Base-by-base conservation (phyloP, 169 alveolate genomes). In the Plasmodium falciparum region DNA sequence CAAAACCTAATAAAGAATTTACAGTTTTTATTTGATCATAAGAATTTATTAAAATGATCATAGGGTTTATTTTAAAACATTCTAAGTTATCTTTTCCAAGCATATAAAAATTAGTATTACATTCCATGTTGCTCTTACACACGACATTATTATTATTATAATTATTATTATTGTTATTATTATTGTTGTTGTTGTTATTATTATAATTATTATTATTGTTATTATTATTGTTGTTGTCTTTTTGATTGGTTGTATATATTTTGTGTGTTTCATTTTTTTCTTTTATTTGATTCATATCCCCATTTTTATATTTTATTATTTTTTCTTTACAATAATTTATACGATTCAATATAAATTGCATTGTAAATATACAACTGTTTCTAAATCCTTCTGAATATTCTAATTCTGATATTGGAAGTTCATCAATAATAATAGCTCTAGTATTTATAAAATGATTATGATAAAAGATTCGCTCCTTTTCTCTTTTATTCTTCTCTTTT, bases 301-400 rank as follows among this genome's bases (percentile, higher is more conserved):
- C 11, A 39, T 39, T 39, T 39, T 39, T 11, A 58, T 62, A 15
- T n/a, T 59, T 72, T 45, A 50, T n/a, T 59, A 71, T 59, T 52
- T 86, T 54, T 33, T 86, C 54, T 33, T 86, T 86, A 15, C 92
- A 86, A 20, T 24, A 52, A 43, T 71, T 56, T 17, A 86, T 75
- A 59, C 88, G 76, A 63, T 86, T 70, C 65, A 72, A 72, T 59
- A 86, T 59, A 62, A 86, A 72, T 22, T 86, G 71, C 74, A 86
- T 86, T 9, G 88, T 49, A 72, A 45, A 15, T 2, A 33, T 47
- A 63, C 92, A 86, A 70, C 61, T 70, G 8, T 52, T 67, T 72
- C 88, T 26, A 67, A 86, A 86, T 20, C 61, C 88, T 72, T 86
- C 92, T 33, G 92, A 86, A 33, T 71, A 62, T 29, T 86, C 92